Base-by-base conservation (phyloP, 202 grass and related monocot species). In the Tripidium arundinaceum region DNA sequence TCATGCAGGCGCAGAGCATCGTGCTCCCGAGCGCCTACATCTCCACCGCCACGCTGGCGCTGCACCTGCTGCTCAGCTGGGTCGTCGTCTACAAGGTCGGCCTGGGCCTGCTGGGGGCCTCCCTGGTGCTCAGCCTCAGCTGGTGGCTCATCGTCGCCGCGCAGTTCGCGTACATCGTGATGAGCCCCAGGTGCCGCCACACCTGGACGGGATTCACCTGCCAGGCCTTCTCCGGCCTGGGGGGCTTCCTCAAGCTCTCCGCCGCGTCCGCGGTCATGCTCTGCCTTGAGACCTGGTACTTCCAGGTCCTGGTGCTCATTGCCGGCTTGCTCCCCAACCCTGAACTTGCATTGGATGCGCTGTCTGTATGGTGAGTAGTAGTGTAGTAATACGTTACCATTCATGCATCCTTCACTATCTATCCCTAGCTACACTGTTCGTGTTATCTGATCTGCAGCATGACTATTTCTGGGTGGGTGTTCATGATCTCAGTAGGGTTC, bases 401-500 rank as follows among this genome's bases (percentile, higher is more conserved):
- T 4, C 3, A 33, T 33, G 3, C 31, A 33, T 33, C 31, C 3
- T 33, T 33, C n/a, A n/a, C n/a, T n/a, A n/a, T n/a, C n/a, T n/a
- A 4, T 33, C 31, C 31, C 0, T 33, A 33, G 31, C 31, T 33
- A 33, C 31, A 8, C 19, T 55, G 31, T 5, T 57, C 21, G 3
- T 24, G n/a, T 57, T 4, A 24, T 57, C n/a, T 57, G 52, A 57
- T 24, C 8, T 57, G 52, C 52, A 97, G 90, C 43, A 90, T 93
- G 88, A 93, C 93, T 50, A 80, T 97, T 41, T 65, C 79, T 60
- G 93, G 93, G 1, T 93, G 88, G 90, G 84, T 97, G 14, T 97
- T 97, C 71, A 97, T 97, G 93, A 87, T 97, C 27, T 93, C 93
- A 2, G 90, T 97, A 49, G 93, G 93, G 42, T 97, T 97, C 83